phyloP scores from a whole-genome alignment of 805 yeast genomes.

The Hagleromyces aurorensis region DNA sequence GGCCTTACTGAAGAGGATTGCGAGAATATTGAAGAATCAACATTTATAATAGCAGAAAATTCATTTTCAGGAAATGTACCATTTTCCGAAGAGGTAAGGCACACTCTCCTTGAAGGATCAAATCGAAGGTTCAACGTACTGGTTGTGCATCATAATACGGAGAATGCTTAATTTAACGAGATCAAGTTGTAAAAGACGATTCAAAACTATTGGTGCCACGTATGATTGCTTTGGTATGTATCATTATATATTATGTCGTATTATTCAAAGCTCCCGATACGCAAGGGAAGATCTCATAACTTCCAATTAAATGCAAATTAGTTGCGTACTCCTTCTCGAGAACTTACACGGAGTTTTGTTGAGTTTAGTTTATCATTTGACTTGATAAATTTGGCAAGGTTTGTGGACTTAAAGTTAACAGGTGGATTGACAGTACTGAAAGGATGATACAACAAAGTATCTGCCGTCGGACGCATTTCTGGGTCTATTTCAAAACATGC shows the following conservation, averaged over 20 bases:
- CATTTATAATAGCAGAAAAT: constrained; percentile 23
- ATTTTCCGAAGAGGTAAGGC: constrained; percentile 18
- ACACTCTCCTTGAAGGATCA: constrained; percentile 17
- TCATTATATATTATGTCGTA: no score
- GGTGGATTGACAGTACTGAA: constrained; percentile 37
- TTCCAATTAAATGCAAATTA: no score
- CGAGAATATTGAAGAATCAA: constrained; percentile 20
- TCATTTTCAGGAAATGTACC: constrained; percentile 13
- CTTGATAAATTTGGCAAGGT: constrained; percentile 46
- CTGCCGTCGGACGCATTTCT: constrained; percentile 82
- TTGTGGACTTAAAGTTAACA: constrained; percentile 48
- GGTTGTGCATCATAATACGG: constrained; percentile 16
- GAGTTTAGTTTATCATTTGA: constrained; percentile 33
- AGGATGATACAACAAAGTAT: constrained; percentile 45
- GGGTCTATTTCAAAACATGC: constrained; percentile 75
- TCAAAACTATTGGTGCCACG: no score
- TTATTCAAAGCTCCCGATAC: no score
- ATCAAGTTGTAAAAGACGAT: no score
- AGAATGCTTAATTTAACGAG: no score
- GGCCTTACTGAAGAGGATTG: constrained; percentile 8
- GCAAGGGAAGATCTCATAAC: no score
- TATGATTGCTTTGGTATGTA: no score
- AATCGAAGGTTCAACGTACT: constrained; percentile 20
- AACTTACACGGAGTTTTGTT: constrained; percentile 22
- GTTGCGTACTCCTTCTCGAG: constrained; percentile 16